Conservation (phyloP, 2,329 filamentous ascomycete genomes). For the Dactylellina sp. region DNA sequence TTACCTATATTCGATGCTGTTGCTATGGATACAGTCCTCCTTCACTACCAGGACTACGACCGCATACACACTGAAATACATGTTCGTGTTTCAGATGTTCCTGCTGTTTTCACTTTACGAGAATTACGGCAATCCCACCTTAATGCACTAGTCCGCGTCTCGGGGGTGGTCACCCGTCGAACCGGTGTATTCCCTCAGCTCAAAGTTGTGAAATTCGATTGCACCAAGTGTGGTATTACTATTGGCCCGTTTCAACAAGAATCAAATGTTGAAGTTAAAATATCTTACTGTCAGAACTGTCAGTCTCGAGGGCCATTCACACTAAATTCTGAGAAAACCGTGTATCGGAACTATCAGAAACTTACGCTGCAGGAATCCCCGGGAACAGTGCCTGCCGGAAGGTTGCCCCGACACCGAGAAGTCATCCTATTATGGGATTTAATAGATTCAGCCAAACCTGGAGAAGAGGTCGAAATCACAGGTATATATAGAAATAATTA, state of each 20-base stretch:
- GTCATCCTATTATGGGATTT: slow-evolving; percentile 97
- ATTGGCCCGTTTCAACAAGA: slow-evolving; percentile 98
- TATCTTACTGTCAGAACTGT: slow-evolving; percentile 95
- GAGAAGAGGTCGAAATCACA: slow-evolving; percentile 96
- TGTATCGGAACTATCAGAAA: slow-evolving; percentile 99
- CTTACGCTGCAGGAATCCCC: slow-evolving; percentile 96
- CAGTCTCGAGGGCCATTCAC: slow-evolving; percentile 95
- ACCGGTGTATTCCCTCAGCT: slow-evolving; percentile 97
- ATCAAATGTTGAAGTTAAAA: slow-evolving; percentile 94
- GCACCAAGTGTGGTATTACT: slow-evolving; percentile 88
- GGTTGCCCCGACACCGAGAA: slow-evolving; percentile 90
- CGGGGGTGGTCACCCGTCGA: slow-evolving; percentile 91
- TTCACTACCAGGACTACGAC: slow-evolving; percentile 97
- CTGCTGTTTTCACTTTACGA: slow-evolving; percentile 92
- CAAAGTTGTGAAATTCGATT: slow-evolving; percentile 99
- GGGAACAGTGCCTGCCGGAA: slow-evolving; percentile 93
- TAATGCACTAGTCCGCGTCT: slow-evolving; percentile 93
- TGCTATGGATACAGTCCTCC: slow-evolving; percentile 92
- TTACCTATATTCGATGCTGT: slow-evolving; percentile 96
- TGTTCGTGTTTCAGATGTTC: slow-evolving; percentile 93
- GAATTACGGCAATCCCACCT: slow-evolving; percentile 95
- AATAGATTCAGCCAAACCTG: slow-evolving; percentile 95
- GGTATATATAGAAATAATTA: slow-evolving; percentile 99
- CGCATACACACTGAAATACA: slow-evolving; percentile 98
- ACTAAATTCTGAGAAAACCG: slow-evolving; percentile 95